Base-by-base conservation (phyloP, 352 stramenopile species). In the Phytophthora hybrid region DNA sequence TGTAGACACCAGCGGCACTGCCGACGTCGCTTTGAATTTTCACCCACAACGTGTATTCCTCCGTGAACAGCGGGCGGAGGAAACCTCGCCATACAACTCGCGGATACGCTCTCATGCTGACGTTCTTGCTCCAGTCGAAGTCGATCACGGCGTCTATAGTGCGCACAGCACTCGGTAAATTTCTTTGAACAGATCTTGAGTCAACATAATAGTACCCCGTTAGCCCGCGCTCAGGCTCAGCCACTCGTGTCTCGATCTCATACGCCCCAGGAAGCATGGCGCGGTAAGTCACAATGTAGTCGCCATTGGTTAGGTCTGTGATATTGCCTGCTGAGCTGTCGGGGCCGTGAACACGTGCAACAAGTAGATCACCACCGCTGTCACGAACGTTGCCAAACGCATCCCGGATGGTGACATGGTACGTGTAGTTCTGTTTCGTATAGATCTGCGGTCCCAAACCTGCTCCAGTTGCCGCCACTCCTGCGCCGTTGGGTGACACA, bases 1-100 rank as follows among this genome's bases (percentile, higher is more conserved):
- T 78, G 57, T 78, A 87, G 18, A 89, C 60, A 46, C 59, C 57
- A 14, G 62, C 55, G 29, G 74, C 66, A 26, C 60, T 73, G 10
- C 68, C 68, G 2, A 41, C 51, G 1, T 64, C 71, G 13, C 55
- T 71, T 54, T 53, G 54, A 14, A 85, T 57, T n/a, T 77, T 65
- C 34, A 85, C 54, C 31, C 39, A 61, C 16, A 89, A 49, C 18
- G 63, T 84, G 59, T 89, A 86, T 7, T 67, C 21, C 70, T 89
- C 80, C 13, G 73, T 82, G 55, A 74, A 89, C n/a, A 18, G 51
- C 5, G 83, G 79, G 18, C 74, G 69, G n/a, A 90, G 29, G 23
- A 76, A 89, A 9, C 83, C 83, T 59, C 69, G 67, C 80, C 82
- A 88, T 39, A 80, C 73, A 59, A 87, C 68, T 18, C 81, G 81